Evolutionary conservation across 306 rosid genomes (phyloP).

Genomic region (Cucumis cinereus): DNA sequence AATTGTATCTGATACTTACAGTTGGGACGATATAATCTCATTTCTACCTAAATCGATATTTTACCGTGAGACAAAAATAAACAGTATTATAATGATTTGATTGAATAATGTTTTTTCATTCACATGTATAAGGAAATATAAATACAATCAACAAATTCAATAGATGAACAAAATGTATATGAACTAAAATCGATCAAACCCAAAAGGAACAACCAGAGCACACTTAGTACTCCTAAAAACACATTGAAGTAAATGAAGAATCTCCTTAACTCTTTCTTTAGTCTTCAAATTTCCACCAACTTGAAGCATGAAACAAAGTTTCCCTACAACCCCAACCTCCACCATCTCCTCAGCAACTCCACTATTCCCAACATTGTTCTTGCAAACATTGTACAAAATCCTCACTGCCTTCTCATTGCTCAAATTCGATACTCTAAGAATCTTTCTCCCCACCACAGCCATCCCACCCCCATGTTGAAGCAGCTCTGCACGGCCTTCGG

Average conservation of each 20-base stretch:
- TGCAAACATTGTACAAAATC: slow-evolving; percentile 41
- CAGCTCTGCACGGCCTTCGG: slow-evolving; percentile 67
- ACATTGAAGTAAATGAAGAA: slow-evolving; percentile 45
- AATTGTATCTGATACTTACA: no score
- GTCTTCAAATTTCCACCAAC: slow-evolving; percentile 35
- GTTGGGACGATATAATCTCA: no score
- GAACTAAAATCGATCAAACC: not conserved
- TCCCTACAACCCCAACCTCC: slow-evolving; percentile 55
- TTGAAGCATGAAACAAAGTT: slow-evolving; percentile 68
- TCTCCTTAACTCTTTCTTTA: slow-evolving; percentile 54
- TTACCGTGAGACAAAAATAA: not conserved
- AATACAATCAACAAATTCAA: not conserved
- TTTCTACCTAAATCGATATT: no score
- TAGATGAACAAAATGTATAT: not conserved
- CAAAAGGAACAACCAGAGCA: not conserved
- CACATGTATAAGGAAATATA: not conserved
- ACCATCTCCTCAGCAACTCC: slow-evolving; percentile 57
- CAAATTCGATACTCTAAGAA: slow-evolving; percentile 46
- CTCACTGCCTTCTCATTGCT: slow-evolving; percentile 56
- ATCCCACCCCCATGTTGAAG: slow-evolving; percentile 50
- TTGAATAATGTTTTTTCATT: not conserved
- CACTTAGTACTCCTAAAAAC: slow-evolving; percentile 58
- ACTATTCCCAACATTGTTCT: slow-evolving; percentile 32
- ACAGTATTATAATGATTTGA: not conserved
- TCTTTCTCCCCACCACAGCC: slow-evolving; percentile 56